These are phyloP conservation scores for Pichia sp. DNA, from an alignment of 1,139 yeast species.

Conservation along the genomic window DNA sequence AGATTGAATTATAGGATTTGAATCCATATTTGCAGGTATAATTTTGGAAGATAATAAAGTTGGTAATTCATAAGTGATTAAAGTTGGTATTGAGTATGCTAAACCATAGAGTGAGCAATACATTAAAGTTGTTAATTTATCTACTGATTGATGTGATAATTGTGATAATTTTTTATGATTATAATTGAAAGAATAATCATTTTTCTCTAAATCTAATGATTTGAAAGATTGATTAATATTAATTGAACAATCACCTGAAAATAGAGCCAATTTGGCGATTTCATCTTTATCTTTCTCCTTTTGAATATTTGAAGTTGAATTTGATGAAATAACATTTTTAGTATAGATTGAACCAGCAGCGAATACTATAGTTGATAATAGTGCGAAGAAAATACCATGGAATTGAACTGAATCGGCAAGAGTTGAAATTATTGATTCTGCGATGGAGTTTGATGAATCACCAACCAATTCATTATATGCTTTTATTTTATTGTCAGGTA, in stretches of 20 bases:
- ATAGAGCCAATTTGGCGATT: conserved; percentile 11
- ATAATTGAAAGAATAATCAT: neutral
- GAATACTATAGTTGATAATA: conserved; percentile 70
- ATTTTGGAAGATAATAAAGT: conserved; percentile 14
- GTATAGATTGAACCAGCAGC: conserved; percentile 89
- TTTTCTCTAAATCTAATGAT: conserved; percentile 11
- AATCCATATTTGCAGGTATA: conserved; percentile 17
- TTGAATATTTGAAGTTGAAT: neutral
- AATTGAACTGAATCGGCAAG: conserved; percentile 7
- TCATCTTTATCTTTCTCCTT: no score
- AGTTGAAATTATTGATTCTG: neutral
- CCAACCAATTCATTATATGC: neutral
- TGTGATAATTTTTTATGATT: neutral
- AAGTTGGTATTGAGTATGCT: conserved; percentile 65
- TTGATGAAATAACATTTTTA: conserved; percentile 49
- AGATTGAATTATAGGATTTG: conserved; percentile 6
- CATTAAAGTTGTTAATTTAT: conserved; percentile 72
- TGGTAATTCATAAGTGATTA: conserved; percentile 56
- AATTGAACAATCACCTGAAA: conserved; percentile 4
- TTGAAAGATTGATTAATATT: neutral
- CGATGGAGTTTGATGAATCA: neutral
- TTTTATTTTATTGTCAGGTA: neutral
- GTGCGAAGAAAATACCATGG: conserved; percentile 44
- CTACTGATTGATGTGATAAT: conserved; percentile 29
- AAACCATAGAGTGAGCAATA: conserved; percentile 82